These are phyloP conservation scores for Phytophthora constricta DNA, from an alignment of 352 stramenopile species.

Conservation along the genomic window DNA sequence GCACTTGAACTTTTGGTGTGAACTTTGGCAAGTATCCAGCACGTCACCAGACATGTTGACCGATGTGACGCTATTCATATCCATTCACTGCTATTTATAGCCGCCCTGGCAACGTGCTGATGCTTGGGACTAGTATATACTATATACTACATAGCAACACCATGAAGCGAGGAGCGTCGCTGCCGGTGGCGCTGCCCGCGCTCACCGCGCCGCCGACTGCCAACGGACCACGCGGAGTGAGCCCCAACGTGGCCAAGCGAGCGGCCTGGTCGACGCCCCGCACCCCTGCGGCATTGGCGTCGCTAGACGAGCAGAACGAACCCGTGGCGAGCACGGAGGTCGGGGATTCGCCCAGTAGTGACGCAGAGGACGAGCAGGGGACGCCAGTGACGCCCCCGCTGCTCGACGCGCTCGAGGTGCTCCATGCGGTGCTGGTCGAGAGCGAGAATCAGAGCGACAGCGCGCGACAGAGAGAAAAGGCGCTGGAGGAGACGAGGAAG, in stretches of 20 bases:
- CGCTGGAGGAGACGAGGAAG: slow-evolving; percentile 21
- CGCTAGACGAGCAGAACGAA: background rate
- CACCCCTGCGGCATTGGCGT: background rate
- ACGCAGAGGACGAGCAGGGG: slow-evolving; percentile 1
- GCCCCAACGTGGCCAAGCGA: slow-evolving; percentile 37
- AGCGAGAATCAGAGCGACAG: slow-evolving; percentile 28
- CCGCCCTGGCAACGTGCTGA: too few species aligned
- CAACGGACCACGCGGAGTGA: slow-evolving; percentile 7
- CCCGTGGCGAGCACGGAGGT: background rate
- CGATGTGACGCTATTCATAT: background rate
- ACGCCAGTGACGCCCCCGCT: background rate
- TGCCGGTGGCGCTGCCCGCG: slow-evolving; percentile 7
- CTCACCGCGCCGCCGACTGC: background rate
- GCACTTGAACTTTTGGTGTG: too few species aligned
- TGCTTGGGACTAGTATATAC: too few species aligned
- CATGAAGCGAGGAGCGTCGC: slow-evolving; percentile 13
- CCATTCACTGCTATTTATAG: slow-evolving; percentile 18
- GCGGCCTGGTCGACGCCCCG: slow-evolving; percentile 33
- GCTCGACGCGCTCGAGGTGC: slow-evolving; percentile 33
- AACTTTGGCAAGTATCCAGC: too few species aligned
- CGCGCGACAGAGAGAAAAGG: slow-evolving; percentile 10
- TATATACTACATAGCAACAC: too few species aligned
- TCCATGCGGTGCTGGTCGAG: slow-evolving; percentile 28
- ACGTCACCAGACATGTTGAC: background rate
- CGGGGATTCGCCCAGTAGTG: background rate